Evolutionary conservation across 1,284 basidiomycete species (phyloP).

Genomic region (Apiotrichum laibachii): DNA sequence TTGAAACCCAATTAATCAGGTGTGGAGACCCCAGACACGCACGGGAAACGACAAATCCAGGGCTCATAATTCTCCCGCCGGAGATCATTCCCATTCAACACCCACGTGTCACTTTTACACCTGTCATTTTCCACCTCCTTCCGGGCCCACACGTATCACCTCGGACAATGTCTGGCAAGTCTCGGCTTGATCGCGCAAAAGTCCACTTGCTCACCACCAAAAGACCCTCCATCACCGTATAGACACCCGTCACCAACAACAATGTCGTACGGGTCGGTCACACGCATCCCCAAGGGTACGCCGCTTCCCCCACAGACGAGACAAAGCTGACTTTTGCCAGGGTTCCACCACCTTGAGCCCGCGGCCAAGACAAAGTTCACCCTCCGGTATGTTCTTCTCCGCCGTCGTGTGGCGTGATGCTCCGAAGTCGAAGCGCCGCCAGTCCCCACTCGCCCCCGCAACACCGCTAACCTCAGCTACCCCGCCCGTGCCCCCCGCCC

Average conservation of each 20-base stretch:
- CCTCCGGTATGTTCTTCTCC: conserved; percentile 14
- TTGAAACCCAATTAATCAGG: too few species aligned
- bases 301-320: not conserved
- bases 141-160: not conserved
- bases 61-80: too few species aligned
- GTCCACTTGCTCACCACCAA: not conserved
- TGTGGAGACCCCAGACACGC: too few species aligned
- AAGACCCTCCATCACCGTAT: not conserved
- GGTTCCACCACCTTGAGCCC: conserved; percentile 36
- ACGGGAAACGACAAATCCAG: too few species aligned
- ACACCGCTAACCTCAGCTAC: conserved; percentile 16
- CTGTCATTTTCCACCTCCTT: not conserved
- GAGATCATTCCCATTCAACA: too few species aligned
- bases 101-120: not conserved
- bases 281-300: conserved; percentile 24
- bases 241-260: not conserved
- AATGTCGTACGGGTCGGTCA: conserved; percentile 9
- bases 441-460: not conserved
- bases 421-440: too few species aligned
- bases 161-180: conserved; percentile 1
- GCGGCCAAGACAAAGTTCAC: conserved; percentile 24
- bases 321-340: conserved; percentile 13
- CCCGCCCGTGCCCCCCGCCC: conserved; percentile 36
- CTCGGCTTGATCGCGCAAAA: conserved; percentile 2
- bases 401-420: not conserved